These are phyloP conservation scores for Citeromyces nyonsensis DNA, from an alignment of 805 yeast genomes.

Conservation along the genomic window DNA sequence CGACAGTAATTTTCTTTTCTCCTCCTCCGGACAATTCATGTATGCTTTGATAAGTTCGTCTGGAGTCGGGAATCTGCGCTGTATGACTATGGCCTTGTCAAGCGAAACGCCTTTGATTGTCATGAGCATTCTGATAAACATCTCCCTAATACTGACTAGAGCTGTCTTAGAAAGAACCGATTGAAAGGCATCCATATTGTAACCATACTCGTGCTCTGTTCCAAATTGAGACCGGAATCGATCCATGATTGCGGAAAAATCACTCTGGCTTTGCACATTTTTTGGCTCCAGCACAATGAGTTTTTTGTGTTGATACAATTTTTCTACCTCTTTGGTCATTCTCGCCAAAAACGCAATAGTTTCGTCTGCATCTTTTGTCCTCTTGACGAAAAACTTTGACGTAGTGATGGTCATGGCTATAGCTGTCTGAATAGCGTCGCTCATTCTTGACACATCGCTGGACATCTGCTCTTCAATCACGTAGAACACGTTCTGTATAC, in stretches of 20 bases:
- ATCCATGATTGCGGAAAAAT: slow-evolving; percentile 24
- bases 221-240: slow-evolving; percentile 26
- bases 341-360: slow-evolving; percentile 45
- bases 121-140: slow-evolving; percentile 65
- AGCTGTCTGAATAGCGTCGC: slow-evolving; percentile 62
- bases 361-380: slow-evolving; percentile 60
- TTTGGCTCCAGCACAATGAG: slow-evolving; percentile 37
- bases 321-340: slow-evolving; percentile 27
- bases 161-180: slow-evolving; percentile 55
- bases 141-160: slow-evolving; percentile 57
- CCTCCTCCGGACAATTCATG: slow-evolving; percentile 7
- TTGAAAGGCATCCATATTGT: slow-evolving; percentile 41
- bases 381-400: slow-evolving; percentile 48
- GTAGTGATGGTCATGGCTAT: slow-evolving; percentile 54
- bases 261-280: slow-evolving; percentile 30
- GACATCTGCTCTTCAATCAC: slow-evolving; percentile 61
- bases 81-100: slow-evolving; percentile 75
- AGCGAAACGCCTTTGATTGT: slow-evolving; percentile 67
- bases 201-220: slow-evolving; percentile 20
- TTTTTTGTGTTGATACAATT: slow-evolving; percentile 18
- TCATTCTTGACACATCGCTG: slow-evolving; percentile 27
- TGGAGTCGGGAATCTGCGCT: slow-evolving; percentile 60
- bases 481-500: slow-evolving; percentile 53
- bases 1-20: slow-evolving; percentile 14
- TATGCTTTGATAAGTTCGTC: slow-evolving; percentile 35